phyloP scores from a whole-genome alignment of 1,139 yeast genomes.

The Debaryomyces sp. region DNA sequence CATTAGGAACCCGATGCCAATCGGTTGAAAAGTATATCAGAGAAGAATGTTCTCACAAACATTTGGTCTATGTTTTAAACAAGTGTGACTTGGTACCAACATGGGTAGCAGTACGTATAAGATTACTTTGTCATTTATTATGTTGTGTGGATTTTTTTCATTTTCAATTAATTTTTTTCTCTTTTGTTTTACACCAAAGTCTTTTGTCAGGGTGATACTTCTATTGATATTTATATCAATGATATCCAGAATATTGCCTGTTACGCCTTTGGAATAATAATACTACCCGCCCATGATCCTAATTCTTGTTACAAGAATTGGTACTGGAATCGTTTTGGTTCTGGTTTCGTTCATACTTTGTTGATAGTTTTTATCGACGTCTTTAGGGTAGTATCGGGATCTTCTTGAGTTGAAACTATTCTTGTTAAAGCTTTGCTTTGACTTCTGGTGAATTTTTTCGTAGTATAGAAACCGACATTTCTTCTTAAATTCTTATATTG shows the following conservation, averaged over 20 bases:
- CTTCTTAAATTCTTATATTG: constrained; percentile 1
- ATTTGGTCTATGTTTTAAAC: constrained; percentile 89
- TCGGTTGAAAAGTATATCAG: constrained; percentile 90
- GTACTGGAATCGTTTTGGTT: constrained; percentile 48
- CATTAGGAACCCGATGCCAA: constrained; percentile 91
- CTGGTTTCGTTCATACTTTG: constrained; percentile 42
- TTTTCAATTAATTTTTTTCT: constrained; percentile 11
- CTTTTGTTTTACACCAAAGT: constrained; percentile 44
- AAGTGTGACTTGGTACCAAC: constrained; percentile 98
- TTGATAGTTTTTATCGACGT: constrained; percentile 48
- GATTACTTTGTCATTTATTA: constrained; percentile 13
- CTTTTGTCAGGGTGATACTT: constrained; percentile 72
- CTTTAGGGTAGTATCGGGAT: constrained; percentile 42
- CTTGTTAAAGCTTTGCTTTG: constrained; percentile 18
- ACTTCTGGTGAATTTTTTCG: constrained; percentile 49
- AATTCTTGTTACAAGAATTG: constrained; percentile 19
- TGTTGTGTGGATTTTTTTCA: not conserved
- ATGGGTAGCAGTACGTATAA: constrained; percentile 96
- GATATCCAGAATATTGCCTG: constrained; percentile 64
- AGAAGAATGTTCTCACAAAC: constrained; percentile 96
- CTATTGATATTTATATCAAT: constrained; percentile 21
- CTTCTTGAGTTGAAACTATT: constrained; percentile 69
- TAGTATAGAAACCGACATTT: constrained; percentile 74
- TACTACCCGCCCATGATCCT: constrained; percentile 55
- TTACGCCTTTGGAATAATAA: constrained; percentile 95